A percentile compares a stretch with the other conserved stretches of the same genome.
Evolutionary conservation across 1,284 basidiomycete genomes (phyloP).

Genomic region (Filobasidium uniguttulatum): DNA sequence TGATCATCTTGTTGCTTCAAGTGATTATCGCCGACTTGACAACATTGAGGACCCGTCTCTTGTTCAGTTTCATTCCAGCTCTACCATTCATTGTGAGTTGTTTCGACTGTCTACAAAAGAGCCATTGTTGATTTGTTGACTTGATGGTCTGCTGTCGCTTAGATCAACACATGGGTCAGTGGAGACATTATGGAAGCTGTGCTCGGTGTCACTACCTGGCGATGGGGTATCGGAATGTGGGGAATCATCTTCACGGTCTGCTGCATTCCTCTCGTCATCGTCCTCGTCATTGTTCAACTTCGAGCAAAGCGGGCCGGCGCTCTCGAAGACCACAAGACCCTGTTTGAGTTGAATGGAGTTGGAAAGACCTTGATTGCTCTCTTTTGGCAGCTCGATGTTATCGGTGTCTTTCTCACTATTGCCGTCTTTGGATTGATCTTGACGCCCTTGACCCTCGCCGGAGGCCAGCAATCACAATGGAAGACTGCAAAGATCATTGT

Average conservation of each 20-base stretch:
- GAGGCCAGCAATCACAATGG: constrained; percentile 25
- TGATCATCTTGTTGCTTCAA: constrained; percentile 30
- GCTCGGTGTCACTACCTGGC: constrained; percentile 30
- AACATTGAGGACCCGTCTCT: constrained; percentile 34
- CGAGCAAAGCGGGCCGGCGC: constrained; percentile 23
- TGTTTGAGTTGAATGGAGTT: constrained; percentile 19
- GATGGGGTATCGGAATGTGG: constrained; percentile 32
- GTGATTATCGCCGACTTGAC: constrained; percentile 38
- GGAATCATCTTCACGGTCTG: constrained; percentile 37
- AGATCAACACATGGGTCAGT: constrained; percentile 36
- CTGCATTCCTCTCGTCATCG: constrained; percentile 27
- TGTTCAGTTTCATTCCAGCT: constrained; percentile 38
- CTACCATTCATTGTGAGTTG: constrained; percentile 29
- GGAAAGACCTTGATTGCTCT: constrained; percentile 24
- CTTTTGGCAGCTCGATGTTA: constrained; percentile 37
- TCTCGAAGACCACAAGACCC: constrained; percentile 24
- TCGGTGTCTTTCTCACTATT: constrained; percentile 34
- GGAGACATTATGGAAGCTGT: constrained; percentile 31
- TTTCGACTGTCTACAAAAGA: neutral
- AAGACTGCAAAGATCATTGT: constrained; percentile 31
- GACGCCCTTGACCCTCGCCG: constrained; percentile 36
- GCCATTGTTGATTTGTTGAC: neutral
- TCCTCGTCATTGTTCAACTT: constrained; percentile 26
- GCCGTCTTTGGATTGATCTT: constrained; percentile 33
- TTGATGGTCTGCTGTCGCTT: neutral